Conservation (phyloP, 306 rosid genomes). For the Vicia sativa region DNA sequence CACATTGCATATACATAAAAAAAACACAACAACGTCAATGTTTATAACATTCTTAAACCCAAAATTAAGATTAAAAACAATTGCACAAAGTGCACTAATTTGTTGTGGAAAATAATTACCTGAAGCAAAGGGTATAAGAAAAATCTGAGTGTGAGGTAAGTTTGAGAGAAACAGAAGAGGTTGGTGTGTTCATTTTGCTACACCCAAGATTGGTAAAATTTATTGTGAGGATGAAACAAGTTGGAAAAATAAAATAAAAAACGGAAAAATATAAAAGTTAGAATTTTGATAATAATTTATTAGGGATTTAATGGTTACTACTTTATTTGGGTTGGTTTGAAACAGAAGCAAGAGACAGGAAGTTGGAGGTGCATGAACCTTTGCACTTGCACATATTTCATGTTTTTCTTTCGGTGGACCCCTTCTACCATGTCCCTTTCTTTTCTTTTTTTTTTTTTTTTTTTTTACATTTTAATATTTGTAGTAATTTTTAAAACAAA, state of each 20-base stretch:
- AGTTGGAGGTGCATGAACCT: constrained; percentile 52
- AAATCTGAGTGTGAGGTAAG: background rate
- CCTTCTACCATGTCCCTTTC: background rate
- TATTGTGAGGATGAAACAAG: constrained; percentile 32
- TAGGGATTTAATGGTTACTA: constrained; percentile 2
- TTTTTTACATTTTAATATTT: too few species aligned
- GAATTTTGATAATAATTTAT: background rate
- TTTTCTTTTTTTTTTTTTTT: too few species aligned
- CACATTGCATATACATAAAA: background rate
- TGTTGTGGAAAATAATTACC: constrained; percentile 24
- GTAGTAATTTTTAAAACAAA: too few species aligned
- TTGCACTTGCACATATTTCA: constrained; percentile 7
- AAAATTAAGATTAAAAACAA: background rate
- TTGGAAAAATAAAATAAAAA: background rate
- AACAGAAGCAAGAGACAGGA: constrained; percentile 29
- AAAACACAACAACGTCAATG: background rate
- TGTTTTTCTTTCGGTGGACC: constrained; percentile 28
- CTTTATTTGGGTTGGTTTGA: constrained; percentile 33
- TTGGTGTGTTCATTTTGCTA: constrained; percentile 32
- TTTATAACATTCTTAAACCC: constrained; percentile 20
- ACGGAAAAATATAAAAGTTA: background rate
- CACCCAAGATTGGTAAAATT: constrained; percentile 17
- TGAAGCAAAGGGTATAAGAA: constrained; percentile 26
- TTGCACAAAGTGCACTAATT: constrained; percentile 3
- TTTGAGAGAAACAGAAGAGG: constrained; percentile 8